Conservation (phyloP, 148 eudicot species). For the Salicornia ramosissima region DNA sequence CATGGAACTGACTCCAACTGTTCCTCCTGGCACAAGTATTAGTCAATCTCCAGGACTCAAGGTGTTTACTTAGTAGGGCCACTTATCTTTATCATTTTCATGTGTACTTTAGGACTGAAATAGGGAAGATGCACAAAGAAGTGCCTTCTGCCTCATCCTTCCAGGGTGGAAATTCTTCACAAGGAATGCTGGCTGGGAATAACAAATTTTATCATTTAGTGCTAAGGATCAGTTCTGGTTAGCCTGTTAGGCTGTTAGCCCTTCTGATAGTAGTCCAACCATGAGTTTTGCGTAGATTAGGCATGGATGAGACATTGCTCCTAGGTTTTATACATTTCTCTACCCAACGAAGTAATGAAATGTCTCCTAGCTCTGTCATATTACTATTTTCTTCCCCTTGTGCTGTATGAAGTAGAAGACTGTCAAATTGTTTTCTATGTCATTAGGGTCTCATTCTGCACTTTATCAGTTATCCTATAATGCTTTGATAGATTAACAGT, state of each 20-base stretch:
- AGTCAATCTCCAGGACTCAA: conserved; percentile 47
- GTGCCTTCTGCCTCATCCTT: background rate
- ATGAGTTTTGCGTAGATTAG: too few species aligned
- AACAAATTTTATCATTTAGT: too few species aligned
- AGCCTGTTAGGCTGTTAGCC: too few species aligned
- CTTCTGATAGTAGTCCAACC: too few species aligned
- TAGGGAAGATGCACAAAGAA: conserved; percentile 3
- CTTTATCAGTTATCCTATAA: background rate
- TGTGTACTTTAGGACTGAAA: background rate
- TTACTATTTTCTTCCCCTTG: background rate
- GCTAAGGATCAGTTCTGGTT: too few species aligned
- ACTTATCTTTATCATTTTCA: background rate
- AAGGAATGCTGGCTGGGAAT: too few species aligned
- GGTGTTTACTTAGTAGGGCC: conserved; percentile 42
- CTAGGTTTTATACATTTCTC: background rate
- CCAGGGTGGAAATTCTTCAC: too few species aligned
- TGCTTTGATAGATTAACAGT: background rate
- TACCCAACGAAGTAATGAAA: too few species aligned
- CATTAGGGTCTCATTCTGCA: background rate
- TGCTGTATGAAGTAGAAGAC: background rate
- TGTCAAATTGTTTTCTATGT: too few species aligned
- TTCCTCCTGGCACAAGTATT: conserved; percentile 39
- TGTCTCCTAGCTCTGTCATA: background rate
- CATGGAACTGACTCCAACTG: conserved; percentile 67
- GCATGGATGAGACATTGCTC: background rate